phyloP scores from a whole-genome alignment of 2,329 filamentous ascomycete species.

The Gaeumannomyces sp. region DNA sequence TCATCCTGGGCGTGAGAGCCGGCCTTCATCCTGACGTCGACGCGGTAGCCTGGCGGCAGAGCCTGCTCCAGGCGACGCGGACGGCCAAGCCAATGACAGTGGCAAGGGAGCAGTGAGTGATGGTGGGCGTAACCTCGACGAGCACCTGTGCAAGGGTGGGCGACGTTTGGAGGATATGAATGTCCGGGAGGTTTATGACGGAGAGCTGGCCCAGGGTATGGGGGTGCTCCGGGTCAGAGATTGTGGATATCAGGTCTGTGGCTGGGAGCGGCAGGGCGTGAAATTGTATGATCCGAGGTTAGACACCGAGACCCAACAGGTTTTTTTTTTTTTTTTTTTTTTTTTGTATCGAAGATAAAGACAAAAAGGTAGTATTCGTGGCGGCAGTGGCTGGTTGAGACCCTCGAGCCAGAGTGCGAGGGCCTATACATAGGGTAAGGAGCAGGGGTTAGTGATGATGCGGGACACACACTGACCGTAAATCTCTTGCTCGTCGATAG shows the following conservation, averaged over 20 bases:
- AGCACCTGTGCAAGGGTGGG: slow-evolving; percentile 63
- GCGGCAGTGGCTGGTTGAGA: neutral
- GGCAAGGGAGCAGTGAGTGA: slow-evolving; percentile 92
- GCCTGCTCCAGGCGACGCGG: slow-evolving; percentile 86
- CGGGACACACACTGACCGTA: slow-evolving; percentile 56
- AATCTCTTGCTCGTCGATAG: slow-evolving; percentile 95
- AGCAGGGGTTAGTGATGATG: neutral
- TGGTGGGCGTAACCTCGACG: slow-evolving; percentile 90
- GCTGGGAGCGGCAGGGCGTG: neutral
- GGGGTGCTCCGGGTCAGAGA: slow-evolving; percentile 94
- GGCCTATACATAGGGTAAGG: too few species aligned
- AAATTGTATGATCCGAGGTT: neutral
- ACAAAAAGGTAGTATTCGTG: too few species aligned
- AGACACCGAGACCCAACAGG: slow-evolving; percentile 9
- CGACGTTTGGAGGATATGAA: slow-evolving; percentile 64
- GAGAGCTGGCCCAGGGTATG: slow-evolving; percentile 88
- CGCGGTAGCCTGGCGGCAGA: slow-evolving; percentile 81
- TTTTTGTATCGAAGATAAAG: too few species aligned
- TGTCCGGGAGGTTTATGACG: slow-evolving; percentile 94
- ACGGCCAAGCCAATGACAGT: slow-evolving; percentile 95
- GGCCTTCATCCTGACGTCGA: slow-evolving; percentile 92
- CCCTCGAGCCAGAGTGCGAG: neutral
- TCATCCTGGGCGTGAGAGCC: slow-evolving; percentile 93
- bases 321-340: too few species aligned
- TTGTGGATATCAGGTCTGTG: slow-evolving; percentile 84